Percentiles rank a stretch among this genome's conserved stretches.
Evolutionary conservation across 495 filamentous ascomycete species (phyloP).

Genomic region (Diplogelasinospora grovesii): DNA sequence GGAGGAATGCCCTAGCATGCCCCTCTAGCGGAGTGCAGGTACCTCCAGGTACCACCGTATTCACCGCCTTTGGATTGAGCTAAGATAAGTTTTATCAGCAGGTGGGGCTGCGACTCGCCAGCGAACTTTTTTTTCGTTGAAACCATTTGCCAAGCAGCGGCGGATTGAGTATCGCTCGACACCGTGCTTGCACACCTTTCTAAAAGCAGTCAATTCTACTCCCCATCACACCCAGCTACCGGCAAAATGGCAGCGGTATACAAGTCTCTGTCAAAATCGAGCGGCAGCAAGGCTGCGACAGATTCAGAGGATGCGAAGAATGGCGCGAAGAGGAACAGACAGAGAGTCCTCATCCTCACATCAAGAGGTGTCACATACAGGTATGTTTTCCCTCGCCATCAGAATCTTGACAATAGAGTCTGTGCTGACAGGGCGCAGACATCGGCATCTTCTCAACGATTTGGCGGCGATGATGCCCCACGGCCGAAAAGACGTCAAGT

Average conservation of each 20-base stretch:
- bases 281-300: conserved; percentile 33
- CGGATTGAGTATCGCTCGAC: too few relatives aligned
- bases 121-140: conserved; percentile 20
- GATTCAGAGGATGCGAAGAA: conserved; percentile 29
- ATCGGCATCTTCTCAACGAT: conserved; percentile 89
- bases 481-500: conserved; percentile 86
- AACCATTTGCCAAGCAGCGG: neutral
- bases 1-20: too few relatives aligned
- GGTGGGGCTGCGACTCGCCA: conserved; percentile 9
- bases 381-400: conserved; percentile 32
- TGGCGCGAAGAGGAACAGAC: conserved; percentile 52
- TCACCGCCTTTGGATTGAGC: neutral
- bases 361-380: conserved; percentile 86
- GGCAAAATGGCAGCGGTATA: conserved; percentile 84
- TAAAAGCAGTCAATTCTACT: too few relatives aligned
- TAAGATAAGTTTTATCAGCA: conserved; percentile 23
- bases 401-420: neutral
- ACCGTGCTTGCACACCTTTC: too few relatives aligned
- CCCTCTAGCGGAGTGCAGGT: too few relatives aligned
- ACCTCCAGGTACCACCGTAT: too few relatives aligned
- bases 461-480: conserved; percentile 85
- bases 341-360: conserved; percentile 81
- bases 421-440: conserved; percentile 43
- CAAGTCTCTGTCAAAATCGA: conserved; percentile 76
- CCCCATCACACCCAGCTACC: conserved; percentile 1